These are phyloP conservation scores for Tillandsia fasciculata DNA, from an alignment of 176 grass and related monocot species.

Conservation along the genomic window DNA sequence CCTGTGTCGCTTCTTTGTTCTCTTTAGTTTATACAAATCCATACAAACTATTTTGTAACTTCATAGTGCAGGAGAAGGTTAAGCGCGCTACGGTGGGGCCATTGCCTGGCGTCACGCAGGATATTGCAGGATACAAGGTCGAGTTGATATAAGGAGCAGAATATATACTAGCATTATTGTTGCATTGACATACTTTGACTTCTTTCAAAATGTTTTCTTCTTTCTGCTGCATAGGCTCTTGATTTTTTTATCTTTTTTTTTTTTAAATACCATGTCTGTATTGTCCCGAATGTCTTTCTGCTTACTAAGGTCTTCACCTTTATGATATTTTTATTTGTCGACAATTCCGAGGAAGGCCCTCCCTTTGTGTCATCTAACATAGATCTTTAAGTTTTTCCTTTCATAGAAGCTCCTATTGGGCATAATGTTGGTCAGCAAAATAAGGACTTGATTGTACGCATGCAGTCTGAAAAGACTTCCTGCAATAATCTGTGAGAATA, in stretches of 20 bases:
- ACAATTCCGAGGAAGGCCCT: too few species aligned
- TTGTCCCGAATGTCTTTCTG: too few species aligned
- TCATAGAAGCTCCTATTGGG: too few species aligned
- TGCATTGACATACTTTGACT: neutral
- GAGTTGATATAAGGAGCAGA: neutral
- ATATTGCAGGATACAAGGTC: conserved; percentile 96
- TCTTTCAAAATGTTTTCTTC: neutral
- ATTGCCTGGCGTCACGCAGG: conserved; percentile 90
- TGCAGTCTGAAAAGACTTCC: too few species aligned
- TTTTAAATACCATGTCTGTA: neutral
- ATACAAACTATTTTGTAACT: conserved; percentile 11
- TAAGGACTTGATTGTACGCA: too few species aligned
- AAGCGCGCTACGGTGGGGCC: conserved; percentile 79
- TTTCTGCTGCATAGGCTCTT: neutral
- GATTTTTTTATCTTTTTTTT: neutral
- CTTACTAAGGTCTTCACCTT: too few species aligned
- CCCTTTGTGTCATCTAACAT: too few species aligned
- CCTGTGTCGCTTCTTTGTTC: neutral
- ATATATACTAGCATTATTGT: neutral
- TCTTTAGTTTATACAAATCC: neutral
- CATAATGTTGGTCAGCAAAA: too few species aligned
- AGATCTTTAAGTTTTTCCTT: too few species aligned
- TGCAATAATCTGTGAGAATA: too few species aligned
- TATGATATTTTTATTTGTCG: too few species aligned
- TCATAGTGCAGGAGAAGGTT: conserved; percentile 62